Evolutionary conservation across 1,139 yeast species (phyloP).

Genomic region (Blastobotrys indianensis): DNA sequence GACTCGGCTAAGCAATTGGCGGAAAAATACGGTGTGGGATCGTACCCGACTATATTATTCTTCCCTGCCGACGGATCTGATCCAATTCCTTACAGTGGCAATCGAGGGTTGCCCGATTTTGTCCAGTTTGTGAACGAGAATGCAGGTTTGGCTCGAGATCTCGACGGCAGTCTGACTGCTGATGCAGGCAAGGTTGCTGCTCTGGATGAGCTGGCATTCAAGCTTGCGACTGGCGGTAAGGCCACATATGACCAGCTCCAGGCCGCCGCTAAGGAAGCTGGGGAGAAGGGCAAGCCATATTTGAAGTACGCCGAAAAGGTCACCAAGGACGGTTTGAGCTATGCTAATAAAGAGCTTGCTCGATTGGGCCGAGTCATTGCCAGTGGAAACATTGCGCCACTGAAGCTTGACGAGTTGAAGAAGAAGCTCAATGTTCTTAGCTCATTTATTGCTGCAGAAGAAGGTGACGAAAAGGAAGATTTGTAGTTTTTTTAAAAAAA

Average conservation of each 20-base stretch:
- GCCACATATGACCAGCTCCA: slow-evolving; percentile 19
- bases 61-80: slow-evolving; percentile 40
- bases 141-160: slow-evolving; percentile 48
- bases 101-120: slow-evolving; percentile 41
- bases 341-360: slow-evolving; percentile 45
- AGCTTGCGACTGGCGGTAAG: slow-evolving; percentile 14
- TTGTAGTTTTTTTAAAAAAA: too few species aligned
- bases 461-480: slow-evolving; percentile 6
- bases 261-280: slow-evolving; percentile 19
- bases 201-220: slow-evolving; percentile 35
- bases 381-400: slow-evolving; percentile 31
- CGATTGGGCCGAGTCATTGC: slow-evolving; percentile 47
- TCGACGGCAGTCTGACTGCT: slow-evolving; percentile 46
- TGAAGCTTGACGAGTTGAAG: slow-evolving; percentile 32
- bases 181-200: slow-evolving; percentile 52
- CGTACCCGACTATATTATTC: slow-evolving; percentile 51
- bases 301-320: slow-evolving; percentile 46
- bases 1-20: slow-evolving; percentile 41
- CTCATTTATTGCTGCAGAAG: slow-evolving; percentile 17
- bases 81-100: slow-evolving; percentile 42
- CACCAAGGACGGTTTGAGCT: slow-evolving; percentile 43
- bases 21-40: slow-evolving; percentile 40
- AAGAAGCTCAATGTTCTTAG: slow-evolving; percentile 31
- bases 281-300: slow-evolving; percentile 40
- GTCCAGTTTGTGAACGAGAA: slow-evolving; percentile 46